These are phyloP conservation scores for Paecilomyces niveus DNA, from an alignment of 2,329 filamentous ascomycete species.

Conservation along the genomic window DNA sequence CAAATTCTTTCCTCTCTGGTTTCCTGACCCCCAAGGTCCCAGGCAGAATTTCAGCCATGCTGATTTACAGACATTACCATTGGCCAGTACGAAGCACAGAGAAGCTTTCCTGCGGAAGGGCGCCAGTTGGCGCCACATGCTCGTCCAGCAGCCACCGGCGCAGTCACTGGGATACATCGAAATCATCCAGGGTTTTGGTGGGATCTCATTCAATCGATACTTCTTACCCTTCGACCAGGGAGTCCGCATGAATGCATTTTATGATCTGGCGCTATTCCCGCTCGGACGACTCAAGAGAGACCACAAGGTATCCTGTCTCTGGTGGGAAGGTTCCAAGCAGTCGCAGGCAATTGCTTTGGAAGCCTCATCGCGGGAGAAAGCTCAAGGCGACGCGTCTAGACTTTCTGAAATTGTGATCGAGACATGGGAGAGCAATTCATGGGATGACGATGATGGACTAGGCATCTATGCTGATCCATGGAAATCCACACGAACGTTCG, in stretches of 20 bases:
- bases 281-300: neutral
- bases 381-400: neutral
- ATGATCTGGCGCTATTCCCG: neutral
- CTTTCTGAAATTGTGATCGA: neutral
- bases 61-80: slow-evolving; percentile 1
- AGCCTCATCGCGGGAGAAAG: neutral
- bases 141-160: slow-evolving; percentile 2
- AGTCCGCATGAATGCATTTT: neutral
- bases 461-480: neutral
- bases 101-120: slow-evolving; percentile 1
- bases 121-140: slow-evolving; percentile 3
- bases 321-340: neutral
- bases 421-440: neutral
- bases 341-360: neutral
- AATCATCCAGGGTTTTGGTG: neutral
- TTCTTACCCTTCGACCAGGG: neutral
- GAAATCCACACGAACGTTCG: neutral
- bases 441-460: neutral
- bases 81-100: slow-evolving; percentile 14
- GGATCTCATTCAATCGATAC: neutral
- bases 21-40: neutral
- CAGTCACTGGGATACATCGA: neutral
- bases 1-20: neutral
- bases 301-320: neutral
- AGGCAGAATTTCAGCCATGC: neutral